A percentile compares a stretch with the other conserved stretches of the same genome.
These are phyloP conservation scores for Coemansia brasiliensis DNA, from an alignment of 192 early-diverging fungal genomes.

Conservation along the genomic window DNA sequence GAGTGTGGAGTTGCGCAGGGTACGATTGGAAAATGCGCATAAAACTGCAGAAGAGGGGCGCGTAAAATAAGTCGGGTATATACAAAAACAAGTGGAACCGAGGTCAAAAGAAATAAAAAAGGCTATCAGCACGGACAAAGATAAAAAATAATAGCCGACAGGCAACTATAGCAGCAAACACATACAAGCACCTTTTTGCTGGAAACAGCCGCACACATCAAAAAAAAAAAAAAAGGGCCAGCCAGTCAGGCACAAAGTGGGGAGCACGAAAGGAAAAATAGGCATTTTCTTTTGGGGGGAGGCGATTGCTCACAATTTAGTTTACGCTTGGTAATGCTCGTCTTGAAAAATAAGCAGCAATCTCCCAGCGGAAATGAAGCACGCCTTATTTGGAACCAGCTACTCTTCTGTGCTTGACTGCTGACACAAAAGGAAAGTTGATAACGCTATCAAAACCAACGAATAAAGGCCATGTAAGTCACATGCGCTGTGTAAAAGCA, in stretches of 20 bases:
- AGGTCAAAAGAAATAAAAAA: neutral
- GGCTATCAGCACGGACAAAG: neutral
- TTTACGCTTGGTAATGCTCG: too few relatives aligned
- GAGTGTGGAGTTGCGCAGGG: neutral
- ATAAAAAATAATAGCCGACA: too few relatives aligned
- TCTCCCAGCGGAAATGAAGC: constrained; percentile 3
- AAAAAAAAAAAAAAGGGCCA: constrained; percentile 5
- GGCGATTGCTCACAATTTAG: neutral
- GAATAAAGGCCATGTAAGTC: too few relatives aligned
- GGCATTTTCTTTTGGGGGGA: neutral
- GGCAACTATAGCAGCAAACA: too few relatives aligned
- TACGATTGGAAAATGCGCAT: neutral
- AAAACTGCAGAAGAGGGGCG: constrained; percentile 6
- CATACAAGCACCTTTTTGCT: neutral
- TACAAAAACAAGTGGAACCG: neutral
- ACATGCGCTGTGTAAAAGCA: too few relatives aligned
- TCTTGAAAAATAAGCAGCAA: constrained; percentile 5
- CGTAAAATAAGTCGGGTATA: neutral
- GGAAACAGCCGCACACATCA: neutral
- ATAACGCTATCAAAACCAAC: too few relatives aligned
- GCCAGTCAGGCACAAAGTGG: neutral
- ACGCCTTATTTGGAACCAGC: neutral
- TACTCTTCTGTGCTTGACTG: too few relatives aligned
- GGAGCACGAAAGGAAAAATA: neutral
- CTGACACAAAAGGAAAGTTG: too few relatives aligned